Evolutionary conservation across 2,329 filamentous ascomycete genomes (phyloP), one percentile per base, ranked within the genome.

Genomic region (Pyricularia sp.): DNA sequence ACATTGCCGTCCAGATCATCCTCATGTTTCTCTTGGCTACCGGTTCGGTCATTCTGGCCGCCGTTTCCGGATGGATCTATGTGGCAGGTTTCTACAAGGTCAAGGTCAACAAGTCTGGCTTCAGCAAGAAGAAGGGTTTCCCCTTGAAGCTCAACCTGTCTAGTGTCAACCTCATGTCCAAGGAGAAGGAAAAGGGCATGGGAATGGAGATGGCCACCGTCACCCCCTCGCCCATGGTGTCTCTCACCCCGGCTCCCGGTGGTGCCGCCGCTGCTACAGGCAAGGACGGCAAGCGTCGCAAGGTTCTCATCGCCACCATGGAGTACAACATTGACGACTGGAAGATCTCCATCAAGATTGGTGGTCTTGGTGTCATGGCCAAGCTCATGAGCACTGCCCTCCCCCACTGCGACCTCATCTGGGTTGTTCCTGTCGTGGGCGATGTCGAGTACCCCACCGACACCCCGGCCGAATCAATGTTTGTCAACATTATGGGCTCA

Each of bases 261-360:
- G 59, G 59, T 10, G 59, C 59, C 14, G 59, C 25, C 2, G 58
- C 58, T 28, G 59, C 28, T 28, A 9, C 59, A 7, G 14, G 28
- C 59, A 63, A 63, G 59, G 28, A 63, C 14, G 25, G 25, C 11
- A 28, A 28, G 28, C 25, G 59, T 14, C 26, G 59, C 5, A 63
- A 28, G 28, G 59, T 63, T 6, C 59, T 63, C 23, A 63, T 63
- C 59, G 59, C 59, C 6, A 63, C 59, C 3, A 63, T 63, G 59
- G 88, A 91, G 76, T 91, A 91, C 77, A 87, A 90, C 71, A 90
- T 91, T 70, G 86, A 88, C 69, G 88, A 91, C 74, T 90, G 88
- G 86, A 82, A 78, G 4, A 88, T 91, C 78, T 90, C 89, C 77
- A 88, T 91, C 78, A 91, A 91, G 78, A 91, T 91, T 65, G 88